These are phyloP conservation scores for Aspergillus sp. DNA, from an alignment of 2,329 filamentous ascomycete genomes.

Conservation along the genomic window DNA sequence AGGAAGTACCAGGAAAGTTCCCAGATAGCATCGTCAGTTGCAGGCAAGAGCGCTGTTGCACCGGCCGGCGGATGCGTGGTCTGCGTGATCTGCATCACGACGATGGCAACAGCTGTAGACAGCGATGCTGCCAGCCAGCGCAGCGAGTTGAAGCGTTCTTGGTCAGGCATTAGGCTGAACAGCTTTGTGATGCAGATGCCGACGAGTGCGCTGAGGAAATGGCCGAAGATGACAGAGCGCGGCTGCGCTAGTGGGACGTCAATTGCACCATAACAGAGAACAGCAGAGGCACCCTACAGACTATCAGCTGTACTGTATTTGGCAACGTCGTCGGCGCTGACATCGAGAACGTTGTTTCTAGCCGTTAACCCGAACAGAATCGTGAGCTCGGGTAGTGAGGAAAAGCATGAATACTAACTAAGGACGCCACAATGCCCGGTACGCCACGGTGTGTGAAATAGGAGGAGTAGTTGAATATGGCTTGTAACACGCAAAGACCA, in stretches of 20 bases:
- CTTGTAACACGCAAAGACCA: slow-evolving; percentile 18
- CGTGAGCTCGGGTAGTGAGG: too few relatives aligned
- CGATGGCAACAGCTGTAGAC: slow-evolving; percentile 18
- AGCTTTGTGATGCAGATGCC: slow-evolving; percentile 25
- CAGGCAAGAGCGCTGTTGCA: slow-evolving; percentile 25
- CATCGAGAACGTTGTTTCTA: neutral
- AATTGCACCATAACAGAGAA: slow-evolving; percentile 25
- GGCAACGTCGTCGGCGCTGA: too few relatives aligned
- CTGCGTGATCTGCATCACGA: slow-evolving; percentile 27
- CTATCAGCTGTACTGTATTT: neutral
- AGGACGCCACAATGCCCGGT: slow-evolving; percentile 20
- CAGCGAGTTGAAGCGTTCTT: slow-evolving; percentile 21
- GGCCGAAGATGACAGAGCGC: slow-evolving; percentile 24
- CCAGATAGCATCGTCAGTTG: slow-evolving; percentile 20
- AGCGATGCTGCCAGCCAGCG: slow-evolving; percentile 26
- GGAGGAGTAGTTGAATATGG: slow-evolving; percentile 19
- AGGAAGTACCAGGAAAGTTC: slow-evolving; percentile 25
- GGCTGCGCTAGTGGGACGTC: slow-evolving; percentile 27
- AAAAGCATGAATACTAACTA: slow-evolving; percentile 9
- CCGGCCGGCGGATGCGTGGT: slow-evolving; percentile 29
- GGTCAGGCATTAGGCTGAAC: slow-evolving; percentile 23
- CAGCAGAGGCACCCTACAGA: slow-evolving; percentile 23
- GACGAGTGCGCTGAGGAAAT: slow-evolving; percentile 25
- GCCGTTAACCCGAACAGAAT: neutral
- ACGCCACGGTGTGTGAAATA: slow-evolving; percentile 19